A percentile compares a stretch with the other conserved stretches of the same genome.
Conservation (phyloP, 2,329 filamentous ascomycete genomes). For the Aureobasidium uvarum region DNA sequence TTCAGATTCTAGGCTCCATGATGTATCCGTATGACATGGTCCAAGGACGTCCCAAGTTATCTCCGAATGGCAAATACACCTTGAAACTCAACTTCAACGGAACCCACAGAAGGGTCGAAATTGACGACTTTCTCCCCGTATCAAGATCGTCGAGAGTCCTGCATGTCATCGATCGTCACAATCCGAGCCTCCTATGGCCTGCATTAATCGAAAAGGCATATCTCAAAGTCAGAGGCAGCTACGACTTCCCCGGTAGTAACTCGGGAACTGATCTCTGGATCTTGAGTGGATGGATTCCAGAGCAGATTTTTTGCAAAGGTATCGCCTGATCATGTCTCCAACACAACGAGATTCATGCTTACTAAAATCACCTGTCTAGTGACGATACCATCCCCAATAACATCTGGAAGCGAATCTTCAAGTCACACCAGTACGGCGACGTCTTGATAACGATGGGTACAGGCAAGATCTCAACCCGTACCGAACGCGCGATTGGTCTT, state of each 20-base stretch:
- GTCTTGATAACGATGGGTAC: slow-evolving; percentile 89
- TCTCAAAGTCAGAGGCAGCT: slow-evolving; percentile 89
- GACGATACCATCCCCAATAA: slow-evolving; percentile 74
- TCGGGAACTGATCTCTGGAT: slow-evolving; percentile 94
- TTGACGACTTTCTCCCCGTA: slow-evolving; percentile 83
- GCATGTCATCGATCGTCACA: slow-evolving; percentile 82
- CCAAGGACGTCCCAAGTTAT: slow-evolving; percentile 59
- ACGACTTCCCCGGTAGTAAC: slow-evolving; percentile 97
- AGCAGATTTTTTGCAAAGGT: slow-evolving; percentile 90
- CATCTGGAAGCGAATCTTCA: slow-evolving; percentile 74
- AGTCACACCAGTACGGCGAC: slow-evolving; percentile 72
- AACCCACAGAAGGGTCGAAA: slow-evolving; percentile 78
- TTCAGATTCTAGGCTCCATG: slow-evolving; percentile 65
- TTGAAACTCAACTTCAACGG: slow-evolving; percentile 96
- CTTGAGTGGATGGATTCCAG: slow-evolving; percentile 92
- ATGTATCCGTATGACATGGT: slow-evolving; percentile 71
- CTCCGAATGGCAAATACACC: slow-evolving; percentile 82
- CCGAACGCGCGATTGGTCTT: slow-evolving; percentile 77
- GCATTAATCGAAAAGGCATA: slow-evolving; percentile 95
- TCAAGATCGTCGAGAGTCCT: slow-evolving; percentile 73
- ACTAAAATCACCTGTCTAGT: slow-evolving; percentile 42
- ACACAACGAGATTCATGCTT: neutral
- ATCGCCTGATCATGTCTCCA: slow-evolving; percentile 29
- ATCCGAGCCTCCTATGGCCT: slow-evolving; percentile 83
- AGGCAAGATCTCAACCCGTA: slow-evolving; percentile 70